Base-by-base conservation (phyloP, 805 yeast species). In the Debaryomyces maramus region DNA sequence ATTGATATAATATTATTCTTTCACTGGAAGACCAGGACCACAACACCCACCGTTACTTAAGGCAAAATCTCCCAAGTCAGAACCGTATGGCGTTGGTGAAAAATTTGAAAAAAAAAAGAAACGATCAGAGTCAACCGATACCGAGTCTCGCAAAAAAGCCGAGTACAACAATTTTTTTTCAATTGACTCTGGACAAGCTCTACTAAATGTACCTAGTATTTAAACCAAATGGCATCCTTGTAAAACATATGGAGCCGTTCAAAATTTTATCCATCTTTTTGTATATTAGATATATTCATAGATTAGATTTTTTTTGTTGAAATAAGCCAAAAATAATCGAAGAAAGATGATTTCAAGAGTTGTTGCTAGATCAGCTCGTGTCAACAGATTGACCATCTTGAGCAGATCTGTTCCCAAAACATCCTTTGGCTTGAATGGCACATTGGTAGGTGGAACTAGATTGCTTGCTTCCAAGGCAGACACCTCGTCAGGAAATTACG, bases 401-500 rank as follows among this genome's bases (percentile, higher is more conserved):
- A 36, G 19, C 7, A 32, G 32, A 31, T 17, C 40, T 24, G 33
- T 23, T 13, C 34, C 24, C 14, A 32, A 17, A 15, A 7, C 31
- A 32, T n/a, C 28, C 29, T 15, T 6, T 6, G 15, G 11, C 16
- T 32, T 40, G 45, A 22, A 14, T 29, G 11, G 10, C 3, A 29
- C 13, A n/a, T 5, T 29, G 13, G 20, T 39, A 14, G 36, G 41
- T 11, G n/a, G 26, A 3, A 21, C 20, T 28, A 44, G 52, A 44
- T 30, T 46, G 52, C 15, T 37, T 50, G 24, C 45, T 13, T 41
- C 62, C 3, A 64, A 61, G 32, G 79, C 83, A 17, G 74, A 80
- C 48, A 72, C 84, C 8, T 76, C 84, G 11, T 73, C 83, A n/a
- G 61, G 63, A 2, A 67, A 73, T 47, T 83, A 80, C 53, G 56